Evolutionary conservation across 208 protist species (phyloP).

Genomic region (Leishmania tropica): DNA sequence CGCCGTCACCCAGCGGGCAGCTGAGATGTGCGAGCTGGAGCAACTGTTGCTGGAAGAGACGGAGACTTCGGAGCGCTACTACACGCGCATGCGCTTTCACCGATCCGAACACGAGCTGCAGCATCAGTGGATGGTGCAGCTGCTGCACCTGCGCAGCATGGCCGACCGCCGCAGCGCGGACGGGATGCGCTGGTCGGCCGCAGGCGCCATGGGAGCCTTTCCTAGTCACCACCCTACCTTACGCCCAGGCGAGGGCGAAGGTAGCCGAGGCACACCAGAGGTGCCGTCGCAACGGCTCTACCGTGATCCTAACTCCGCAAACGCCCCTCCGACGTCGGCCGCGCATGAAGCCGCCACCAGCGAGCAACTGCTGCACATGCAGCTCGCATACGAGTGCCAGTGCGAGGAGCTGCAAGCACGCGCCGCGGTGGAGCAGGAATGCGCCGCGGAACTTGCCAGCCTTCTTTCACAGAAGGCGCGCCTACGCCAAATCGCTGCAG

Average conservation of each 20-base stretch:
- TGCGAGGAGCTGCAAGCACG: conserved; percentile 38
- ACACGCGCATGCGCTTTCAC: conserved; percentile 63
- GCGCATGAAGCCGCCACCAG: conserved; percentile 3
- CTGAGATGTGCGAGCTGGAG: conserved; percentile 68
- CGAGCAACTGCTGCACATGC: not conserved
- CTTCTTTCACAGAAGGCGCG: conserved; percentile 20
- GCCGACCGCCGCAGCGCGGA: not conserved
- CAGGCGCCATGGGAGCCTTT: not conserved
- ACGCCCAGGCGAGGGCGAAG: not conserved
- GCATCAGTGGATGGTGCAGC: conserved; percentile 27
- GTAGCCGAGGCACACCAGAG: not conserved
- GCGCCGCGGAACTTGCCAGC: conserved; percentile 7
- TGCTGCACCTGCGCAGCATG: conserved; percentile 22
- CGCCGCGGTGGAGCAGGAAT: conserved; percentile 37
- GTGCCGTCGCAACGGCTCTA: not conserved
- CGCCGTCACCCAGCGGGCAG: conserved; percentile 23
- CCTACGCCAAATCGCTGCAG: conserved; percentile 15
- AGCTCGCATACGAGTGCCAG: conserved; percentile 41
- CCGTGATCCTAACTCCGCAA: not conserved
- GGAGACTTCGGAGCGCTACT: conserved; percentile 74
- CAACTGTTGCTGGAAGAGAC: conserved; percentile 77
- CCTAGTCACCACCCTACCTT: not conserved
- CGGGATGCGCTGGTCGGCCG: conserved; percentile 5
- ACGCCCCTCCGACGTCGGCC: not conserved
- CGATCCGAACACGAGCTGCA: conserved; percentile 41